Evolutionary conservation across 192 early-diverging fungal genomes (phyloP).

Genomic region (Paraglomus brasilianum): DNA sequence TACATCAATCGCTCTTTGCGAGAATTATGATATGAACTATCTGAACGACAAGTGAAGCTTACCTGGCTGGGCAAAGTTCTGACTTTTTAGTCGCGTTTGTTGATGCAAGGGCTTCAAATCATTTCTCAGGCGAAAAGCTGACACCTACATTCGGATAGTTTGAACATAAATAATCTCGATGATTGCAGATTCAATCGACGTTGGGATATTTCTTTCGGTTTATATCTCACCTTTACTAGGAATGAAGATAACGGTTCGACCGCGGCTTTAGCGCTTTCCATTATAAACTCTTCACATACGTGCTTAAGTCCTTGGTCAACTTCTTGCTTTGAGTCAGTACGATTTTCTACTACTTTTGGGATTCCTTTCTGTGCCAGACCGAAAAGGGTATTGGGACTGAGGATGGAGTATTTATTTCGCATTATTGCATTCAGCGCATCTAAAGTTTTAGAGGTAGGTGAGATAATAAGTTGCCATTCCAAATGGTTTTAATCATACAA

Average conservation of each 20-base stretch:
- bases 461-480: neutral
- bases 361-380: constrained; percentile 46
- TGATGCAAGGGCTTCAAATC: constrained; percentile 38
- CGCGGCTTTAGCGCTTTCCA: constrained; percentile 59
- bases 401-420: constrained; percentile 37
- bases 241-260: constrained; percentile 66
- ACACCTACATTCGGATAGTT: constrained; percentile 27
- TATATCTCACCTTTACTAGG: constrained; percentile 60
- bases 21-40: neutral
- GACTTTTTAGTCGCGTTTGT: constrained; percentile 43
- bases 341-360: constrained; percentile 49
- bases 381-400: constrained; percentile 40
- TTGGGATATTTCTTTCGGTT: neutral
- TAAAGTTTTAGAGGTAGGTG: constrained; percentile 1
- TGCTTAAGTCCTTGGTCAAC: constrained; percentile 68
- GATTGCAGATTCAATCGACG: neutral
- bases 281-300: constrained; percentile 76
- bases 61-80: constrained; percentile 53
- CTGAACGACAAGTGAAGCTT: neutral
- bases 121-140: constrained; percentile 51
- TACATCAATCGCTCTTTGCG: neutral
- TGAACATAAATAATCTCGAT: neutral
- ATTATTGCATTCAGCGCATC: constrained; percentile 32
- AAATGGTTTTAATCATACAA: constrained; percentile 25
- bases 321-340: constrained; percentile 43